These are phyloP conservation scores for Sclerotinia spermophila DNA, from an alignment of 2,329 filamentous ascomycete species.

Conservation along the genomic window DNA sequence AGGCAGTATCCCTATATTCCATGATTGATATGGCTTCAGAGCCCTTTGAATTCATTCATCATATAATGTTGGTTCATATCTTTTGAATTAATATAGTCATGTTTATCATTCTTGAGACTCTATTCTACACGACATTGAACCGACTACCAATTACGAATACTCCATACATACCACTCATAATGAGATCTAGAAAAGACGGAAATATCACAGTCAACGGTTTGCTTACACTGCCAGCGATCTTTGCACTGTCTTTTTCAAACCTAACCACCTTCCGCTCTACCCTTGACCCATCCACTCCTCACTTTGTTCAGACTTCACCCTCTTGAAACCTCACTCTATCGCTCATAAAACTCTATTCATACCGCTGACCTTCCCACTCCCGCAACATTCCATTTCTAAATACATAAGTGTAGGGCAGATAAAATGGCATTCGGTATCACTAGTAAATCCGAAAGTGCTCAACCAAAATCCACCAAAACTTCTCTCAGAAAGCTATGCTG, in stretches of 20 bases:
- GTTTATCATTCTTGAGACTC: background rate
- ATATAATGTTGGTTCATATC: background rate
- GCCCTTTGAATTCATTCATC: background rate
- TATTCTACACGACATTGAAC: background rate
- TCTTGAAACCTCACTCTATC: background rate
- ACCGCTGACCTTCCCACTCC: too few relatives aligned
- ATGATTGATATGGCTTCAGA: background rate
- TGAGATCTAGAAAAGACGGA: background rate
- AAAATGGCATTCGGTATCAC: too few relatives aligned
- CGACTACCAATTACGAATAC: background rate
- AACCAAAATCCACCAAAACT: too few relatives aligned
- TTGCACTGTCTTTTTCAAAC: too few relatives aligned
- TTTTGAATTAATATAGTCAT: background rate
- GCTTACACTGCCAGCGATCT: too few relatives aligned
- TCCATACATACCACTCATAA: background rate
- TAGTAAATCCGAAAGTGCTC: too few relatives aligned
- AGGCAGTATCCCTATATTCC: background rate
- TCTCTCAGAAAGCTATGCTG: too few relatives aligned
- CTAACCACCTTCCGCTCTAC: background rate
- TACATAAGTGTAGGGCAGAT: too few relatives aligned
- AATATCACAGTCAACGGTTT: background rate
- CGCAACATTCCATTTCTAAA: too few relatives aligned
- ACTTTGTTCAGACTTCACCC: background rate
- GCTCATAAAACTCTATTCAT: too few relatives aligned
- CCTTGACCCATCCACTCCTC: background rate